Evolutionary conservation across 179 eudicot species (phyloP).

Genomic region (Beta macrorhiza): DNA sequence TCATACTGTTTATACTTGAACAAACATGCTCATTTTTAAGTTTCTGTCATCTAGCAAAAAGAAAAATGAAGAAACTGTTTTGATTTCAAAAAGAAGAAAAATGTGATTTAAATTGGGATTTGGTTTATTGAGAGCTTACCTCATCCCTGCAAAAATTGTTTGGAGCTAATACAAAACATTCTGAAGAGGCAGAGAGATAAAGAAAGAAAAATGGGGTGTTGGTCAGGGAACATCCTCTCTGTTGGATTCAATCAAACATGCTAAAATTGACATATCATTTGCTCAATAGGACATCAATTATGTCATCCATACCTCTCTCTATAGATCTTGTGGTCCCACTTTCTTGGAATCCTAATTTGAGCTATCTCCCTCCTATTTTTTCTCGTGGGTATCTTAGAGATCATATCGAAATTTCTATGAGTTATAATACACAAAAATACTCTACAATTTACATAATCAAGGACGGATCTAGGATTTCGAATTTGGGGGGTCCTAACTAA

Average conservation of each 20-base stretch:
- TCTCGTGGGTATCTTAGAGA: neutral
- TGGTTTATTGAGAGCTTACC: neutral
- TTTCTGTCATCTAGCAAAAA: neutral
- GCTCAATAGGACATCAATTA: constrained; percentile 20
- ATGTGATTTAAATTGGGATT: neutral
- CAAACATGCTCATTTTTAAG: constrained; percentile 20
- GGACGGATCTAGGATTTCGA: too few relatives aligned
- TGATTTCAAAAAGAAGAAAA: neutral
- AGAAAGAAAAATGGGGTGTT: neutral
- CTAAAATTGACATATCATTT: constrained; percentile 32
- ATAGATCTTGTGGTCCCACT: constrained; percentile 18
- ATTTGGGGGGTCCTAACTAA: too few relatives aligned
- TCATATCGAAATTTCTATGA: neutral
- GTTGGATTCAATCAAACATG: constrained; percentile 26
- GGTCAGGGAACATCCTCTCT: constrained; percentile 28
- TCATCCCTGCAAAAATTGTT: neutral
- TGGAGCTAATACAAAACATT: constrained; percentile 4
- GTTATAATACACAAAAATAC: too few relatives aligned
- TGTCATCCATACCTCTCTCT: neutral
- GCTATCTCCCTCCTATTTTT: neutral
- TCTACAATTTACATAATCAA: too few relatives aligned
- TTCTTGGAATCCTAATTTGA: neutral
- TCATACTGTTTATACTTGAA: constrained; percentile 24
- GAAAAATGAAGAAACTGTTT: neutral
- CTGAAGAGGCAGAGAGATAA: neutral